Evolutionary conservation across 2,329 filamentous ascomycete species (phyloP).

Genomic region (Catunica adiposa): DNA sequence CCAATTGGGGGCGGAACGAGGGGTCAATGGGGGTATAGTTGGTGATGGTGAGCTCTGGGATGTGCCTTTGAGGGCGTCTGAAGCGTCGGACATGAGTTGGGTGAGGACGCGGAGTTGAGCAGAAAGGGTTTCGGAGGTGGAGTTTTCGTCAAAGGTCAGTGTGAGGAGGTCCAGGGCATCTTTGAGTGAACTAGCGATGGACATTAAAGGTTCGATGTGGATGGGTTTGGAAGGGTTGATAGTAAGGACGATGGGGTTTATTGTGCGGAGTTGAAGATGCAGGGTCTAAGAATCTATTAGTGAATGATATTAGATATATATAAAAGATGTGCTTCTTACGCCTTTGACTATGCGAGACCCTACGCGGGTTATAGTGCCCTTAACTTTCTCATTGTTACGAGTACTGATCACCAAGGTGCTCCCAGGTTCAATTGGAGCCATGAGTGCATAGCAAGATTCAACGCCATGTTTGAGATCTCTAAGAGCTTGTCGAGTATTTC

Average conservation of each 20-base stretch:
- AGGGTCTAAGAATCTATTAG: conserved; percentile 39
- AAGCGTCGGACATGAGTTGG: conserved; percentile 35
- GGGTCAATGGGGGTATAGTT: not conserved
- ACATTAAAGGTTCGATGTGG: conserved; percentile 51
- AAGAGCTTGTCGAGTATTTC: conserved; percentile 32
- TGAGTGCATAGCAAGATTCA: conserved; percentile 73
- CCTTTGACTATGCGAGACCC: conserved; percentile 87
- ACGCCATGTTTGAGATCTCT: conserved; percentile 46
- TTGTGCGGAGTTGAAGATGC: conserved; percentile 57
- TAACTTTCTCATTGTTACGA: conserved; percentile 71
- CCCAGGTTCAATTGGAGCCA: conserved; percentile 70
- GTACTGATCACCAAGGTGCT: conserved; percentile 84
- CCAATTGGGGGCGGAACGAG: conserved; percentile 25
- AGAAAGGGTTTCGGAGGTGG: conserved; percentile 39
- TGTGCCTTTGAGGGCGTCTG: conserved; percentile 38
- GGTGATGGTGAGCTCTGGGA: not conserved
- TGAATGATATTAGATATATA: not conserved
- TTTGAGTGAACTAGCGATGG: conserved; percentile 61
- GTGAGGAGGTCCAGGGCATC: conserved; percentile 70
- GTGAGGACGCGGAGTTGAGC: conserved; percentile 40
- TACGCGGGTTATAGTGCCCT: conserved; percentile 79
- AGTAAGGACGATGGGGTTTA: conserved; percentile 34
- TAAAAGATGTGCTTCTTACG: conserved; percentile 33
- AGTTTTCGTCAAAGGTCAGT: conserved; percentile 46
- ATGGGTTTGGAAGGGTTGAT: conserved; percentile 34